Evolutionary conservation across 495 filamentous ascomycete genomes (phyloP), one percentile per base, ranked within the genome.

Genomic region (Aspergillus biplanus): DNA sequence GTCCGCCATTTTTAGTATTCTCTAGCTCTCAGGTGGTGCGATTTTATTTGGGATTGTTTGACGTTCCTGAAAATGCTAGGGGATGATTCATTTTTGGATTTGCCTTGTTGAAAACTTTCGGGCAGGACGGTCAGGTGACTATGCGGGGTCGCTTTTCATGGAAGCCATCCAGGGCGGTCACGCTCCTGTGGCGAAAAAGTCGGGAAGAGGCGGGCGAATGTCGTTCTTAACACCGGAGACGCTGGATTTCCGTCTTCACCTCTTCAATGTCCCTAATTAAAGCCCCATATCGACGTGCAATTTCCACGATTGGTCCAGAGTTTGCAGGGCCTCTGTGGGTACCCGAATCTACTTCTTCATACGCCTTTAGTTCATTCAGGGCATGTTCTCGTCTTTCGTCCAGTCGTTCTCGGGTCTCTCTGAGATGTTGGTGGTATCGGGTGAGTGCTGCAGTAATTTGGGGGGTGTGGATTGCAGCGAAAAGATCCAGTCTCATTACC

Each of bases 241-340:
- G 75, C 64, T 84, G 78, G 62, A 90, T 78, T 69, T 89, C 87
- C 59, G 71, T 80, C 62, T 77, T 75, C 2, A 86, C 82, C n/a
- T 82, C 80, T 58, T 83, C 78, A 7, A 89, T 64, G 58, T 87
- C 81, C 59, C 69, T 74, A 4, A 75, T 74, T 70, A 89, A 80
- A 47, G 80, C 77, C 1, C 80, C 73, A 75, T 85, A 89, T n/a
- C 83, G 82, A 63, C 82, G 79, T 8, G 83, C 83, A 75, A 88
- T 87, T 75, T 89, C 85, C 52, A 71, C 75, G 78, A 87, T 84
- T 69, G 75, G 62, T 65, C 73, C 70, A 78, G 78, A 67, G 78
- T 81, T 18, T 55, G 73, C 49, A 34, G 65, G 54, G 52, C 61
- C 35, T 32, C 70, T 65, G 61, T 52, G 37, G 33, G 31, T 71